Conservation (phyloP, 2,329 filamentous ascomycete species). For the Cytospora mali region DNA sequence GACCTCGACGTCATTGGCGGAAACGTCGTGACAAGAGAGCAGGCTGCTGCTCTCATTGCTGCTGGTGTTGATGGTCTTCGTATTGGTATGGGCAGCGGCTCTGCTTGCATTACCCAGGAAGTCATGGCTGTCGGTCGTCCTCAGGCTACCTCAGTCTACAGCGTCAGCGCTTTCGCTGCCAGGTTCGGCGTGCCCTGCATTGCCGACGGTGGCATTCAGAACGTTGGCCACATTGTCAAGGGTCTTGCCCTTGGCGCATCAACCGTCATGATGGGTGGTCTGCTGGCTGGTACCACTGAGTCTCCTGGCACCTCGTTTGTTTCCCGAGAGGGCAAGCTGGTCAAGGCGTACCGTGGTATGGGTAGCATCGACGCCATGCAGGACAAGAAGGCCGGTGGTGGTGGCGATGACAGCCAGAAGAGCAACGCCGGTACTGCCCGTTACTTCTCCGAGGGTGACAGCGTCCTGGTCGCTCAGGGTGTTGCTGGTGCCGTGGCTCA, state of each 20-base stretch:
- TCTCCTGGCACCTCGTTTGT: conserved; percentile 97
- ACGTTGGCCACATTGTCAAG: conserved; percentile 99
- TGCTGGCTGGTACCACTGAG: conserved; percentile 95
- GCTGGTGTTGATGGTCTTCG: conserved; percentile 94
- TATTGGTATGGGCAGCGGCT: conserved; percentile 98
- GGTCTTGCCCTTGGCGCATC: conserved; percentile 91
- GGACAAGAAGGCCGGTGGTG: conserved; percentile 89
- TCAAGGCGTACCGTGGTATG: conserved; percentile 99
- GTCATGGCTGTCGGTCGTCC: conserved; percentile 99
- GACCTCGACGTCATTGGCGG: conserved; percentile 92
- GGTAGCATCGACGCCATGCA: conserved; percentile 99
- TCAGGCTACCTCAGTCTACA: conserved; percentile 90
- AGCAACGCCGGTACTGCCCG: conserved; percentile 94
- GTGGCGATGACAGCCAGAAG: conserved; percentile 71
- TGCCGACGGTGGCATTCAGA: conserved; percentile 96
- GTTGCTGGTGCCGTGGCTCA: conserved; percentile 86
- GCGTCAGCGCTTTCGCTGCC: conserved; percentile 84
- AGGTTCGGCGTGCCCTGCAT: conserved; percentile 97
- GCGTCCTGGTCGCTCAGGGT: conserved; percentile 92
- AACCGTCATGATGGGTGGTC: conserved; percentile 99
- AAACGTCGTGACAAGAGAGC: conserved; percentile 97
- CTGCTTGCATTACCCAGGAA: conserved; percentile 98
- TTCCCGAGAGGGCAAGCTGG: conserved; percentile 92
- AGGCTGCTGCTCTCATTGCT: conserved; percentile 88
- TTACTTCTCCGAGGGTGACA: conserved; percentile 97